Evolutionary conservation across 768 basidiomycete species (phyloP).

Genomic region (Pleurotus sapidus): DNA sequence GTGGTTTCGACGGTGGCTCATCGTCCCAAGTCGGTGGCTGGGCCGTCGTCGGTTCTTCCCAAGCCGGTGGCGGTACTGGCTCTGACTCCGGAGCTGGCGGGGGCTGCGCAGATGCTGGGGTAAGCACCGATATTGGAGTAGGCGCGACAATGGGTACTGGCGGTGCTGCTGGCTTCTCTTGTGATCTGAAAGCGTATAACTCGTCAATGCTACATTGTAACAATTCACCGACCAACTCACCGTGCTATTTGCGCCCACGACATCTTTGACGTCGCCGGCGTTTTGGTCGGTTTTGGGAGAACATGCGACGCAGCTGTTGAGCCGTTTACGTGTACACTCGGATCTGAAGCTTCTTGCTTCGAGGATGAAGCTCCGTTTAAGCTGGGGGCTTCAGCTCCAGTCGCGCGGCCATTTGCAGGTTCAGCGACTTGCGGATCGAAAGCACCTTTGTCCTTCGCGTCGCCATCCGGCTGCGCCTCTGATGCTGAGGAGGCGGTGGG

Average conservation of each 20-base stretch:
- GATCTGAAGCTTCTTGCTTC: slow-evolving; percentile 1
- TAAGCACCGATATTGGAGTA: slow-evolving; percentile 23
- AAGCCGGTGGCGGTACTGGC: slow-evolving; percentile 33
- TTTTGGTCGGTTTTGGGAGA: slow-evolving; percentile 31
- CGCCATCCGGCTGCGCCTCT: slow-evolving; percentile 15
- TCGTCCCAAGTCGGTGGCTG: slow-evolving; percentile 73
- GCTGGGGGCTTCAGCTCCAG: not conserved
- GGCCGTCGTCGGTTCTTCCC: slow-evolving; percentile 75
- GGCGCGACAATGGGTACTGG: slow-evolving; percentile 28
- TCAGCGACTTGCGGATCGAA: not conserved
- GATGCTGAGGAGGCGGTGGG: slow-evolving; percentile 20
- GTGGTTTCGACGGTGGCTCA: slow-evolving; percentile 44
- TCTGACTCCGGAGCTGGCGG: slow-evolving; percentile 32
- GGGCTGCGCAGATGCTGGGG: slow-evolving; percentile 23
- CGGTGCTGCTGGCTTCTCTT: slow-evolving; percentile 57
- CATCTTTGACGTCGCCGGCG: slow-evolving; percentile 71
- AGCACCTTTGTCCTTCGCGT: not conserved
- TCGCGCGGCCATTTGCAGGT: not conserved
- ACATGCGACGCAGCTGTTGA: slow-evolving; percentile 12
- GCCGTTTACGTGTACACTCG: slow-evolving; percentile 31
- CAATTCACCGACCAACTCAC: slow-evolving; percentile 33
- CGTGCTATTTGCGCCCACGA: slow-evolving; percentile 87
- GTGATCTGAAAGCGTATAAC: slow-evolving; percentile 38
- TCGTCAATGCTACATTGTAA: slow-evolving; percentile 3
- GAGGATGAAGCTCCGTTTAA: not conserved